Base-by-base conservation (phyloP, 108 stramenopile genomes). In the Skeletonema potamos region DNA sequence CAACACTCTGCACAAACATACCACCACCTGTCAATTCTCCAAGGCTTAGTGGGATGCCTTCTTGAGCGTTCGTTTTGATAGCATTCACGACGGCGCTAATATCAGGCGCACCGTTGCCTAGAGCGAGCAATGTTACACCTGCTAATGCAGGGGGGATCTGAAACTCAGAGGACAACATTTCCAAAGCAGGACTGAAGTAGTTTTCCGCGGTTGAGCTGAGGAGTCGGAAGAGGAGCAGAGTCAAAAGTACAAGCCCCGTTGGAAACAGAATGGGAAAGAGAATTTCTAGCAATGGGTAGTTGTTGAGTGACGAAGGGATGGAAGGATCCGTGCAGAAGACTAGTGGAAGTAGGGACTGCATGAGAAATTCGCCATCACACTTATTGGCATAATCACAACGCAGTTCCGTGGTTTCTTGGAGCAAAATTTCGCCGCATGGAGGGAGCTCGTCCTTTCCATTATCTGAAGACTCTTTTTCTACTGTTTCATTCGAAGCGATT, bases 21-120 rank as follows among this genome's bases (percentile, higher is more conserved):
- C 81, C 77, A 18, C 87, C 89, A 12, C 91, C 91, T 34, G 88
- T 86, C 36, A 92, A 62, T 54, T 86, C 87, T 15, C 86, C 85
- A n/a, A 92, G 44, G n/a, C 54, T 48, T 26, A 79, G 30, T n/a
- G 59, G 66, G 39, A 79, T 74, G 2, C 89, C 87, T 34, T 86
- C 64, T 7, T 43, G 66, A 11, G 60, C 27, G 26, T 58, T 58
- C 4, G 32, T 27, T 22, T 56, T 54, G 1, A 88, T 62, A 11
- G 86, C 84, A 33, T 84, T 82, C 30, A 89, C 61, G 5, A 82
- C 66, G 9, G 89, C 79, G 41, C 72, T 79, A 6, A 89, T 84
- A 64, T 92, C 91, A 4, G 91, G 85, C 22, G 87, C 84, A 2
- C 91, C 91, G 74, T 92, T 92, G 29, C 91, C 91, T 18, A 92